phyloP scores from a whole-genome alignment of 495 filamentous ascomycete genomes.

The Cercophora newfieldiana region DNA sequence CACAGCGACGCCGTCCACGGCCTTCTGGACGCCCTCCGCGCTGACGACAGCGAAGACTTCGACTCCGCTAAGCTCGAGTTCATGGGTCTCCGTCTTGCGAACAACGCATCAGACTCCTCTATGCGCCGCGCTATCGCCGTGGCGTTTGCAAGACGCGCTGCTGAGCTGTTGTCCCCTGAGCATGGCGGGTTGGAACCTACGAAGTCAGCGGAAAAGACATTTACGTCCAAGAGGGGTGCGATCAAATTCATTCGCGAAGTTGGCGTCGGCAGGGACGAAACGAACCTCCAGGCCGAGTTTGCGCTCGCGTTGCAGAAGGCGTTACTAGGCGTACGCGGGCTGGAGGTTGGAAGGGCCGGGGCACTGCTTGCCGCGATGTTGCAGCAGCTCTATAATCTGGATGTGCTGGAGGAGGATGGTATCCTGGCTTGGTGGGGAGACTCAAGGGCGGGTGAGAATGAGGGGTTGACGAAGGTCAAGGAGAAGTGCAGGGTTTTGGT shows the following conservation, averaged over 20 bases:
- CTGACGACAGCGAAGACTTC: constrained; percentile 61
- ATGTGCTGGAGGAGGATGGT: constrained; percentile 86
- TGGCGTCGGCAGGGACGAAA: constrained; percentile 47
- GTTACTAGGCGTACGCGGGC: constrained; percentile 57
- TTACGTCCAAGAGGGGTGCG: constrained; percentile 48
- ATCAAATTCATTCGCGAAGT: constrained; percentile 54
- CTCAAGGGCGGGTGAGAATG: constrained; percentile 59
- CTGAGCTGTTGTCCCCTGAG: constrained; percentile 65
- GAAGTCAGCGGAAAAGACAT: constrained; percentile 64
- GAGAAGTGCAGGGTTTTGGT: constrained; percentile 75
- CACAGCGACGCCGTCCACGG: constrained; percentile 84
- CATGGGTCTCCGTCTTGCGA: constrained; percentile 80
- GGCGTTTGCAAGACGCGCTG: constrained; percentile 79
- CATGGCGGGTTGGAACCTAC: constrained; percentile 51
- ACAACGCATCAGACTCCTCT: constrained; percentile 83
- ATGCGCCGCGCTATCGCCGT: constrained; percentile 82
- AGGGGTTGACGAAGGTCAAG: constrained; percentile 68
- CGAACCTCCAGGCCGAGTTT: constrained; percentile 75
- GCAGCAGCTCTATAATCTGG: constrained; percentile 79
- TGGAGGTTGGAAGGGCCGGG: constrained; percentile 49
- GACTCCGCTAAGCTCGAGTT: constrained; percentile 89
- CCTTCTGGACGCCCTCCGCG: constrained; percentile 73
- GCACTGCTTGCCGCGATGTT: constrained; percentile 70
- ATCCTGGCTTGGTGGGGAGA: constrained; percentile 88
- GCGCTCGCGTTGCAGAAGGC: constrained; percentile 80